A percentile compares a stretch with the other conserved stretches of the same genome.
These are phyloP conservation scores for Alternaria postmessia DNA, from an alignment of 2,329 filamentous ascomycete species.

Conservation along the genomic window DNA sequence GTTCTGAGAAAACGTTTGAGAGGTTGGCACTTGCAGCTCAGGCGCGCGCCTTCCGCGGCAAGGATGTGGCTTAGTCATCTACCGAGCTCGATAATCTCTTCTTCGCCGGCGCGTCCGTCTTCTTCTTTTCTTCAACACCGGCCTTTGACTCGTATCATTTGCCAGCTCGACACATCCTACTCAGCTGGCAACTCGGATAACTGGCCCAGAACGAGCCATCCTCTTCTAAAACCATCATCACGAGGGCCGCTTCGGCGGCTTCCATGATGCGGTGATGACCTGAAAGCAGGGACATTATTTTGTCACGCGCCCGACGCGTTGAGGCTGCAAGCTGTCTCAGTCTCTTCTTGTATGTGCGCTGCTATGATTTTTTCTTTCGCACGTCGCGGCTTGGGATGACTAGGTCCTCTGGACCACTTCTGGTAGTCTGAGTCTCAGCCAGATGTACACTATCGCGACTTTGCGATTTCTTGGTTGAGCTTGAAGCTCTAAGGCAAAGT, in stretches of 20 bases:
- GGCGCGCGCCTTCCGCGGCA: slow-evolving; percentile 33
- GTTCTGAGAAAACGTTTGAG: slow-evolving; percentile 40
- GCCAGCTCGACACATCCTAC: slow-evolving; percentile 65
- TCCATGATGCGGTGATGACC: slow-evolving; percentile 75
- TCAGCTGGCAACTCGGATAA: slow-evolving; percentile 74
- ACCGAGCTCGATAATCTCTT: slow-evolving; percentile 29
- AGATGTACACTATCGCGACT: slow-evolving; percentile 41
- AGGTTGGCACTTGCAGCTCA: slow-evolving; percentile 33
- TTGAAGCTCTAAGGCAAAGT: slow-evolving; percentile 49
- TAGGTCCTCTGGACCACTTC: slow-evolving; percentile 46
- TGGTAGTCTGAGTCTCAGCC: slow-evolving; percentile 52
- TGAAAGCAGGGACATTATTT: slow-evolving; percentile 67
- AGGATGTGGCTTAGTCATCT: slow-evolving; percentile 23
- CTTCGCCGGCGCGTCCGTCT: slow-evolving; percentile 21
- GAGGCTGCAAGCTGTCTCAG: slow-evolving; percentile 20
- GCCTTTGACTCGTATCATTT: slow-evolving; percentile 80
- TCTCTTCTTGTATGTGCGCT: slow-evolving; percentile 29
- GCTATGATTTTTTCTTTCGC: slow-evolving; percentile 16
- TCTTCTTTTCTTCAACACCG: slow-evolving; percentile 53
- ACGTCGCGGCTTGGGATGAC: slow-evolving; percentile 39
- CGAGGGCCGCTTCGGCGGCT: slow-evolving; percentile 69
- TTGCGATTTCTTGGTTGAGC: slow-evolving; percentile 46
- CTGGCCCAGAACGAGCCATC: slow-evolving; percentile 72
- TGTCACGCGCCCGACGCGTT: slow-evolving; percentile 38
- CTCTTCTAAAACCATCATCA: slow-evolving; percentile 85